These are phyloP conservation scores for Chlamydomonas eustigma DNA, from an alignment of 139 green algal species.

Conservation along the genomic window DNA sequence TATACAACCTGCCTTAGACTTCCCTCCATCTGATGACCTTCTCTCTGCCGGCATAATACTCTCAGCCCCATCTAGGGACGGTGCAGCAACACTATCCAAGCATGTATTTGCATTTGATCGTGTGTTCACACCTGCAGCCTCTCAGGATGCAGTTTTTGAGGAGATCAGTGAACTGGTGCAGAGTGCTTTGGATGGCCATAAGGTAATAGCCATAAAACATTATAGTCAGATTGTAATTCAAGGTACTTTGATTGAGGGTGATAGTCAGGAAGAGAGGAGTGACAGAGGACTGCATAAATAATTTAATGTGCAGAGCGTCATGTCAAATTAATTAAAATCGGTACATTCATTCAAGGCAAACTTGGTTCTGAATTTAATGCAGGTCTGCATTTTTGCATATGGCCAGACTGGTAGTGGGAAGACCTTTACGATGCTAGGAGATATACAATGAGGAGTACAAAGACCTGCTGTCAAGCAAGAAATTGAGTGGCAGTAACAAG, in stretches of 20 bases:
- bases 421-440: constrained; percentile 87
- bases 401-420: constrained; percentile 85
- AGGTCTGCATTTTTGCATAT: constrained; percentile 91
- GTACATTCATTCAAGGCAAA: no score
- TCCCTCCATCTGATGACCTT: constrained; percentile 37
- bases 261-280: no score
- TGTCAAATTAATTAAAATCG: no score
- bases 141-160: constrained; percentile 78
- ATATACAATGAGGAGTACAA: constrained; percentile 95
- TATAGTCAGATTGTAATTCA: background rate
- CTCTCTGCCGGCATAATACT: constrained; percentile 11
- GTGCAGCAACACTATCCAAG: constrained; percentile 1
- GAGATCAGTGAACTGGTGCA: constrained; percentile 87
- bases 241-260: no score
- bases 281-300: no score
- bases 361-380: no score
- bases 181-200: constrained; percentile 85
- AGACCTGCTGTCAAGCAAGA: constrained; percentile 79
- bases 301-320: no score
- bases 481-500: no score
- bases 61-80: background rate
- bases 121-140: constrained; percentile 71
- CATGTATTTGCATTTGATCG: constrained; percentile 65
- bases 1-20: constrained; percentile 21
- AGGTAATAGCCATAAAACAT: constrained; percentile 45